Percentiles rank a stretch among this genome's conserved stretches.
phyloP scores from a whole-genome alignment of 148 eudicot genomes.

The Amaranthus cruentus region DNA sequence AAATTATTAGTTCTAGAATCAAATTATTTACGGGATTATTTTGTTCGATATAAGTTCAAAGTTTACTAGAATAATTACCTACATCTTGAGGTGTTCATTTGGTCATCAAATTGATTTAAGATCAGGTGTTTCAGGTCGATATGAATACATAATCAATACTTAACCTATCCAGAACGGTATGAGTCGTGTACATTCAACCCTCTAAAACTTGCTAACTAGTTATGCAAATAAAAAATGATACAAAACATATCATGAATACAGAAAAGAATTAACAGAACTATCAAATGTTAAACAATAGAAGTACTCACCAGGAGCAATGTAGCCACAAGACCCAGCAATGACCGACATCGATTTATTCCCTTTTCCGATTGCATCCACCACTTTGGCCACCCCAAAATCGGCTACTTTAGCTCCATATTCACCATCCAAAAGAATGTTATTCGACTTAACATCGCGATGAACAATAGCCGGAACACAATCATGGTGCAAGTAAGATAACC shows the following conservation, averaged over 20 bases:
- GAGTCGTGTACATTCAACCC: no score
- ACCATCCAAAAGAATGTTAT: constrained; percentile 73
- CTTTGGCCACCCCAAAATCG: constrained; percentile 92
- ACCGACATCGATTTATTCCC: constrained; percentile 84
- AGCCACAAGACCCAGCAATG: constrained; percentile 94
- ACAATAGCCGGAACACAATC: constrained; percentile 91
- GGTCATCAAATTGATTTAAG: no score
- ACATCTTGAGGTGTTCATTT: no score
- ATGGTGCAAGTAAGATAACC: constrained; percentile 86
- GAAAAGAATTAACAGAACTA: not conserved
- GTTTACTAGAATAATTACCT: no score
- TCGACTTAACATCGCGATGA: constrained; percentile 84
- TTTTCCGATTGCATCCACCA: constrained; percentile 56
- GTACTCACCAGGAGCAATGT: constrained; percentile 89
- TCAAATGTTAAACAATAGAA: not conserved
- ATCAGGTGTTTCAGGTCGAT: no score
- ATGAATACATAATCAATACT: no score
- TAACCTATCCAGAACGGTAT: no score
- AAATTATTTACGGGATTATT: no score
- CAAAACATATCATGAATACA: not conserved
- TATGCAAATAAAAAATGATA: constrained; percentile 1
- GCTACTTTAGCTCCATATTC: constrained; percentile 86
- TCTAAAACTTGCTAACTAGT: not conserved
- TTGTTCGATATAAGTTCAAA: no score
- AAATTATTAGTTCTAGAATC: no score